phyloP scores from a whole-genome alignment of 768 basidiomycete genomes.

The Boletus rubroflammeus region DNA sequence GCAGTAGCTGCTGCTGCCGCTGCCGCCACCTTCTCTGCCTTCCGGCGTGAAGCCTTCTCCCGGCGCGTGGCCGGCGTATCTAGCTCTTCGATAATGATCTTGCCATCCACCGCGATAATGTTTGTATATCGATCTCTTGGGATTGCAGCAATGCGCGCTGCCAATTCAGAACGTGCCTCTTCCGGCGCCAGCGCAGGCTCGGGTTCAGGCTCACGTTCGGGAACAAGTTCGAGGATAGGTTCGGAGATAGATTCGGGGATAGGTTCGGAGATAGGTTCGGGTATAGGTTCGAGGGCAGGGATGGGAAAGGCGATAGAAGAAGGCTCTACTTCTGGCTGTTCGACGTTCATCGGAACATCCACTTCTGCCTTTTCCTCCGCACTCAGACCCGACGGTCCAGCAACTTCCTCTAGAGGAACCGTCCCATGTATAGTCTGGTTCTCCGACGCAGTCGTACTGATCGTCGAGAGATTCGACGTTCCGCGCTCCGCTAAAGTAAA shows the following conservation, averaged over 20 bases:
- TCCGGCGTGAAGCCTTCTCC: slow-evolving; percentile 49
- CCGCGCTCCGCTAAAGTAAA: slow-evolving; percentile 29
- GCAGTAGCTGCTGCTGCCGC: slow-evolving; percentile 24
- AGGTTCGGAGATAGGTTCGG: not conserved
- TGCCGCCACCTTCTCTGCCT: slow-evolving; percentile 36
- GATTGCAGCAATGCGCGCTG: slow-evolving; percentile 27
- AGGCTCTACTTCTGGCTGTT: slow-evolving; percentile 7
- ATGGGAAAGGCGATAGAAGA: not conserved
- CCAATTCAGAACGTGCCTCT: slow-evolving; percentile 16
- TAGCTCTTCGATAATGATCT: slow-evolving; percentile 63
- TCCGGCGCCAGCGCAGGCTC: not conserved
- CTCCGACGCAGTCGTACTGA: slow-evolving; percentile 47
- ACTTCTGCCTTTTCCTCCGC: slow-evolving; percentile 16
- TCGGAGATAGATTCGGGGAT: not conserved
- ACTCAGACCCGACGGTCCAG: slow-evolving; percentile 23
- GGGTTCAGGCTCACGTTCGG: not conserved
- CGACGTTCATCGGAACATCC: slow-evolving; percentile 16
- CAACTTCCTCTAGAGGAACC: slow-evolving; percentile 26
- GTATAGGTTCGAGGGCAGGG: not conserved
- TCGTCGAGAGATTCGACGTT: slow-evolving; percentile 43
- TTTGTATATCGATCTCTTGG: slow-evolving; percentile 30
- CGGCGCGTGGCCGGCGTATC: slow-evolving; percentile 68
- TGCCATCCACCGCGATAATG: slow-evolving; percentile 39
- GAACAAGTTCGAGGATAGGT: not conserved
- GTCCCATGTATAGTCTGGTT: slow-evolving; percentile 35